phyloP scores from a whole-genome alignment of 805 yeast genomes.

The Candida adriatica region DNA sequence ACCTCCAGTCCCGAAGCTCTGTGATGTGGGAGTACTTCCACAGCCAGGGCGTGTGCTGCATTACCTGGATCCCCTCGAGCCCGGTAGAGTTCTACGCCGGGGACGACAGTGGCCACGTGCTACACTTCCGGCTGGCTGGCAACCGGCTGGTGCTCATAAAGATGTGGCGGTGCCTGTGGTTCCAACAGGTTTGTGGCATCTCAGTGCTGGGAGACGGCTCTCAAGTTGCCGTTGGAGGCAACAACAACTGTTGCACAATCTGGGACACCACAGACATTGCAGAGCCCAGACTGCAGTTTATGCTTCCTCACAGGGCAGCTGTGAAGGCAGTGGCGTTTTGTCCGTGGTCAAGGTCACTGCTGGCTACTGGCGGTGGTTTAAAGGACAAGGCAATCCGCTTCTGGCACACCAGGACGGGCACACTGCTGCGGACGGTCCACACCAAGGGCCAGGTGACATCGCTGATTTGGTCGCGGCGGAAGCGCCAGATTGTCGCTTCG shows the following conservation, averaged over 20 bases:
- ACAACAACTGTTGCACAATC: slow-evolving; percentile 71
- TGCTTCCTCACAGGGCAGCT: slow-evolving; percentile 71
- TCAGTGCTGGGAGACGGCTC: slow-evolving; percentile 46
- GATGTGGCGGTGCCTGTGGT: too few relatives aligned
- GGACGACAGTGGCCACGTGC: slow-evolving; percentile 56
- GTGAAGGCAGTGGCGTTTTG: slow-evolving; percentile 87
- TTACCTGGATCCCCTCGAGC: slow-evolving; percentile 49
- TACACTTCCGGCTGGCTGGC: too few relatives aligned
- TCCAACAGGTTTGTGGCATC: slow-evolving; percentile 61
- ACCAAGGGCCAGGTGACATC: slow-evolving; percentile 77
- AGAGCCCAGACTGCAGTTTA: slow-evolving; percentile 38
- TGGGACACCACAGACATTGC: slow-evolving; percentile 53
- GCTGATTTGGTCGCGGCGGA: slow-evolving; percentile 62
- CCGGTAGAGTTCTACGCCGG: slow-evolving; percentile 46
- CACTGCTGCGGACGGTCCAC: slow-evolving; percentile 47
- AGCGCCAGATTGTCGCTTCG: slow-evolving; percentile 65
- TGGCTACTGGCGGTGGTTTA: slow-evolving; percentile 91
- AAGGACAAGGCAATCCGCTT: slow-evolving; percentile 74
- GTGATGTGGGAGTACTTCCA: slow-evolving; percentile 18
- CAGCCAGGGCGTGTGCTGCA: slow-evolving; percentile 44
- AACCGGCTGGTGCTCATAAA: too few relatives aligned
- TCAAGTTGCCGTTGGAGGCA: slow-evolving; percentile 75
- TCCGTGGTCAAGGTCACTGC: slow-evolving; percentile 76
- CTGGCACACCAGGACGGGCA: slow-evolving; percentile 83
- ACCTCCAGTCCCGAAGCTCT: slow-evolving; percentile 28